Evolutionary conservation across 2,329 filamentous ascomycete genomes (phyloP).

Genomic region (Triangularia setosa): DNA sequence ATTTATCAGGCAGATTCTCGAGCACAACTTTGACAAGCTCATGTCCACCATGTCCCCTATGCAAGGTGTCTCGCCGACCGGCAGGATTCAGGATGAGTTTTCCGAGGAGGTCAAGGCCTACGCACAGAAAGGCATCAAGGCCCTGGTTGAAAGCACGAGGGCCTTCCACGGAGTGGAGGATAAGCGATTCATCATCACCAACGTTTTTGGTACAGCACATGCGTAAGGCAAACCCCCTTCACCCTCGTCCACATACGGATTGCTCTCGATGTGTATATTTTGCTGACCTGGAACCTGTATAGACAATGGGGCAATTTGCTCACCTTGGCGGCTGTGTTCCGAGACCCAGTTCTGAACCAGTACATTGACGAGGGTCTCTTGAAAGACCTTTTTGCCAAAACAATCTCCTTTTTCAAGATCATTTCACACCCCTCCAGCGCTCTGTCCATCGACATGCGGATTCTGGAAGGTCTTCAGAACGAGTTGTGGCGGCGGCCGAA

Average conservation of each 20-base stretch:
- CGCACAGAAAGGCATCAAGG: slow-evolving; percentile 62
- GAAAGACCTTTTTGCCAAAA: slow-evolving; percentile 61
- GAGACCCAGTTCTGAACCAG: slow-evolving; percentile 56
- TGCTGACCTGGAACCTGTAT: neutral
- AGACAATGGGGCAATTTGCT: slow-evolving; percentile 94
- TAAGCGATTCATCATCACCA: slow-evolving; percentile 81
- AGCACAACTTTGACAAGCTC: slow-evolving; percentile 40
- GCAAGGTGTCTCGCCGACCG: neutral
- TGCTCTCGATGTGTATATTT: slow-evolving; percentile 4
- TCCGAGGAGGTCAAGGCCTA: slow-evolving; percentile 47
- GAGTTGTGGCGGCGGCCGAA: slow-evolving; percentile 33
- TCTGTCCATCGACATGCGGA: slow-evolving; percentile 67
- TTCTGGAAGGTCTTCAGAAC: slow-evolving; percentile 58
- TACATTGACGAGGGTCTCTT: slow-evolving; percentile 57
- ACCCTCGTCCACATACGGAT: neutral
- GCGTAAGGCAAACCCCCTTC: slow-evolving; percentile 61
- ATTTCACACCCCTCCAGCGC: slow-evolving; percentile 71
- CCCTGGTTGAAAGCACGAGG: slow-evolving; percentile 78
- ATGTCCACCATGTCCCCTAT: slow-evolving; percentile 14
- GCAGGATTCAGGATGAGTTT: slow-evolving; percentile 23
- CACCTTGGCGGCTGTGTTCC: slow-evolving; percentile 78
- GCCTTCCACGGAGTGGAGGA: slow-evolving; percentile 67
- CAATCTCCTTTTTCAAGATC: slow-evolving; percentile 70
- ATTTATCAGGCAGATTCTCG: slow-evolving; percentile 58
- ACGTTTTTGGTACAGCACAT: slow-evolving; percentile 91